A percentile compares a stretch with the other conserved stretches of the same genome.
Evolutionary conservation across 2,329 filamentous ascomycete species (phyloP).

Genomic region (Colletotrichum chlorophyti): DNA sequence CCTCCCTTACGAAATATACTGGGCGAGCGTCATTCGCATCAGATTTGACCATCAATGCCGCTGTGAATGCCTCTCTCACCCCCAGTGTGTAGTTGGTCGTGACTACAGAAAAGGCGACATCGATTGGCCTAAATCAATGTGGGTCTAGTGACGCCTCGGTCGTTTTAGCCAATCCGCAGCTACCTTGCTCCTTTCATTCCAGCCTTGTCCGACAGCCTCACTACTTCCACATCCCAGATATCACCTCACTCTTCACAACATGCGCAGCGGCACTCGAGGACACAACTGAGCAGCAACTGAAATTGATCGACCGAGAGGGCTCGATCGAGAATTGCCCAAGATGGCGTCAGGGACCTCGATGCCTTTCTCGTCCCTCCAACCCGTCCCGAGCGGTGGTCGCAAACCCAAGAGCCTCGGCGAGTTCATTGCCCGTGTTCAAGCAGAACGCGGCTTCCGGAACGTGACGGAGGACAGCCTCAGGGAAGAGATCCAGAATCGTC

Average conservation of each 20-base stretch:
- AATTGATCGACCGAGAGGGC: too few relatives aligned
- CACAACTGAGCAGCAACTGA: too few relatives aligned
- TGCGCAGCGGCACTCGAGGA: background rate
- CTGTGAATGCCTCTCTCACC: too few relatives aligned
- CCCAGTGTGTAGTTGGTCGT: background rate
- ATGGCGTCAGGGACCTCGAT: conserved; percentile 32
- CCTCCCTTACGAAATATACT: too few relatives aligned
- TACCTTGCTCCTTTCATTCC: background rate
- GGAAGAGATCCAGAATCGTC: conserved; percentile 66
- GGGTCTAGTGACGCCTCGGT: conserved; percentile 7
- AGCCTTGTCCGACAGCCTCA: conserved; percentile 21
- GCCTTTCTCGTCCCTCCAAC: conserved; percentile 64
- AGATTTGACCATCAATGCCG: too few relatives aligned
- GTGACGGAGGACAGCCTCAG: conserved; percentile 77
- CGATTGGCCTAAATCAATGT: conserved; percentile 3
- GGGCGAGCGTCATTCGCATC: background rate
- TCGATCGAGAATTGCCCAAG: background rate
- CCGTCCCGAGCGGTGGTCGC: conserved; percentile 65
- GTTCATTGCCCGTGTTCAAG: conserved; percentile 80
- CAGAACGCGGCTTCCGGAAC: conserved; percentile 80
- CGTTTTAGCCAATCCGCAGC: conserved; percentile 20
- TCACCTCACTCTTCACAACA: background rate
- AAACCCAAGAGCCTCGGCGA: conserved; percentile 69
- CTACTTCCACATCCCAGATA: background rate
- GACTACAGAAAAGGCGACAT: background rate